phyloP scores from a whole-genome alignment of 1,139 yeast species.

The Yamadazyma jaroonii region DNA sequence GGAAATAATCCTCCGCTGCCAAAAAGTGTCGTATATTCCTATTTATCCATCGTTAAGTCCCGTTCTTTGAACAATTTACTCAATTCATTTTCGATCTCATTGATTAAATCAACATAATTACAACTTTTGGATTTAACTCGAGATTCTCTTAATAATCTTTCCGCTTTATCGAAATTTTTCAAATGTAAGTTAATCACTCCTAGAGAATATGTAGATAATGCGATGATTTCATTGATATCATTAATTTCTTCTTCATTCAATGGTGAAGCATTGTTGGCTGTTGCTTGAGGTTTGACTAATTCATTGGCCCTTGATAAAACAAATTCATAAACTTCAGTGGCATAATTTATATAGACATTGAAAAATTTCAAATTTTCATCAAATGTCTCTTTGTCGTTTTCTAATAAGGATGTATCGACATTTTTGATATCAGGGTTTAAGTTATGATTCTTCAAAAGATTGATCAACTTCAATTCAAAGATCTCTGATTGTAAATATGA shows the following conservation, averaged over 20 bases:
- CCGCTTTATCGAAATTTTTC: slow-evolving; percentile 55
- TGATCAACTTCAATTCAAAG: slow-evolving; percentile 42
- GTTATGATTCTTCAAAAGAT: slow-evolving; percentile 29
- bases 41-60: background rate
- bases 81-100: slow-evolving; percentile 66
- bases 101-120: slow-evolving; percentile 60
- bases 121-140: slow-evolving; percentile 68
- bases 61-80: slow-evolving; percentile 43
- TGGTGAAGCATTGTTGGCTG: slow-evolving; percentile 19
- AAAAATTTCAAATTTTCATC: slow-evolving; percentile 1
- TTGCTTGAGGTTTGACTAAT: background rate
- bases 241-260: slow-evolving; percentile 23
- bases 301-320: slow-evolving; percentile 50
- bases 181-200: slow-evolving; percentile 74
- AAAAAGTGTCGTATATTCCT: background rate
- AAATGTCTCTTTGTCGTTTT: background rate
- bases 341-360: slow-evolving; percentile 2
- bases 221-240: slow-evolving; percentile 55
- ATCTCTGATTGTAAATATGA: slow-evolving; percentile 70
- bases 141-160: slow-evolving; percentile 63
- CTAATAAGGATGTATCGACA: background rate
- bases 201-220: slow-evolving; percentile 78
- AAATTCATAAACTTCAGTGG: slow-evolving; percentile 17
- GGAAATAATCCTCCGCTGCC: too few species aligned
- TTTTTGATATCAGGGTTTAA: slow-evolving; percentile 12